These are phyloP conservation scores for Smittium culicis DNA, from an alignment of 371 early-diverging fungal species.

Conservation along the genomic window DNA sequence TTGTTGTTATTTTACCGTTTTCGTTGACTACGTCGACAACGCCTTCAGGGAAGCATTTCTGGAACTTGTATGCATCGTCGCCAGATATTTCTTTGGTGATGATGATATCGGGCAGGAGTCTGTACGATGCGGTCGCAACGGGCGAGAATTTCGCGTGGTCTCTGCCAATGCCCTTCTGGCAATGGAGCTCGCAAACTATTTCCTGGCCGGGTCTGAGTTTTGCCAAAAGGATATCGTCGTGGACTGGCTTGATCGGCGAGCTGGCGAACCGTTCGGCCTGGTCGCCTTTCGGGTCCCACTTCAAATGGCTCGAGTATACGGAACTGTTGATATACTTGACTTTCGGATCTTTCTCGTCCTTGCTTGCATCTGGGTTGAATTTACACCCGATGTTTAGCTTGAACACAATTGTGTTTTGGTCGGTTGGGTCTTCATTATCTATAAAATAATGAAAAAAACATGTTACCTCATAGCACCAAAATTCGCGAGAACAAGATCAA, in stretches of 20 bases:
- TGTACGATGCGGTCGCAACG: conserved; percentile 93
- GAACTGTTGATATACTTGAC: conserved; percentile 49
- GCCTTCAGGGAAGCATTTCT: conserved; percentile 79
- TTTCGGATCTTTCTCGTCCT: conserved; percentile 53
- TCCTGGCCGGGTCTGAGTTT: conserved; percentile 90
- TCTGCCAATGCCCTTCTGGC: conserved; percentile 84
- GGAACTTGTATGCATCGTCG: conserved; percentile 75
- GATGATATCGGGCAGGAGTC: conserved; percentile 88
- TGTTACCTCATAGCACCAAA: too few relatives aligned
- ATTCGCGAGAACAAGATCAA: too few relatives aligned
- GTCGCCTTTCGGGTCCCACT: conserved; percentile 80
- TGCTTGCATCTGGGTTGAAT: conserved; percentile 42
- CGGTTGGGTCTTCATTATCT: conserved; percentile 60
- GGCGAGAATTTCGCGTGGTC: conserved; percentile 99
- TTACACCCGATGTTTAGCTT: conserved; percentile 62
- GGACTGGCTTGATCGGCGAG: conserved; percentile 55
- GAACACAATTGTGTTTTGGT: conserved; percentile 89
- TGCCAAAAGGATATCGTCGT: conserved; percentile 81
- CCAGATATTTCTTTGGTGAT: conserved; percentile 66
- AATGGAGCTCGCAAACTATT: conserved; percentile 77
- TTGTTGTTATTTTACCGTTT: too few relatives aligned
- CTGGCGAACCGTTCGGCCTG: conserved; percentile 58
- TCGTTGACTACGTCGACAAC: conserved; percentile 61
- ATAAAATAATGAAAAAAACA: background rate
- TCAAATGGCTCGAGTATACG: conserved; percentile 68